Percentiles rank a stretch among this genome's conserved stretches.
Conservation (phyloP, 2,329 filamentous ascomycete species). For the Aureobasidium mangrovei region DNA sequence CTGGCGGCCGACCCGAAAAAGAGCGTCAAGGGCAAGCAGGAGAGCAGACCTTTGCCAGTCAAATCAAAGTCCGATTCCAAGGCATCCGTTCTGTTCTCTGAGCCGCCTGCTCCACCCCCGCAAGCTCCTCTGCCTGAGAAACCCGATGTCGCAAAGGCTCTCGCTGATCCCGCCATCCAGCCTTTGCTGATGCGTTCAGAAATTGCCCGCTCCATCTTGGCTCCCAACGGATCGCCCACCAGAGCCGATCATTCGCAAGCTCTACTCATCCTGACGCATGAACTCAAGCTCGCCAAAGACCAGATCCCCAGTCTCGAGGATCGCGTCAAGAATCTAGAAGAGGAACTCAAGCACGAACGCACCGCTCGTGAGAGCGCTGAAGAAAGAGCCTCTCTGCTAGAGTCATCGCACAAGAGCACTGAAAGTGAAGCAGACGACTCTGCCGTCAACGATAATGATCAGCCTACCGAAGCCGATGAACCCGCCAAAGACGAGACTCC, state of each 20-base stretch:
- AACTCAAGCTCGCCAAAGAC: slow-evolving; percentile 71
- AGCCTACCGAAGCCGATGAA: slow-evolving; percentile 19
- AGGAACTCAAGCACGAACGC: slow-evolving; percentile 67
- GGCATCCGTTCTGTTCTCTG: slow-evolving; percentile 64
- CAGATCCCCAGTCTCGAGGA: slow-evolving; percentile 78
- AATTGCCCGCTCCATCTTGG: slow-evolving; percentile 58
- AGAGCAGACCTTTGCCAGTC: slow-evolving; percentile 35
- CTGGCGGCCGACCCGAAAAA: slow-evolving; percentile 57
- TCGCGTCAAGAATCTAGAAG: slow-evolving; percentile 73
- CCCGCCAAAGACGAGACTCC: slow-evolving; percentile 17
- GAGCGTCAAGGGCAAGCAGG: slow-evolving; percentile 37
- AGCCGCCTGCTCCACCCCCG: slow-evolving; percentile 85
- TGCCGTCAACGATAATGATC: slow-evolving; percentile 21
- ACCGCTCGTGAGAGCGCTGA: slow-evolving; percentile 77
- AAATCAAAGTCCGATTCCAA: slow-evolving; percentile 68
- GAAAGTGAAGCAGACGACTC: slow-evolving; percentile 18
- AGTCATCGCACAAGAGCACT: slow-evolving; percentile 32
- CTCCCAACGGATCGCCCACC: slow-evolving; percentile 48
- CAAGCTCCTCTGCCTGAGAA: slow-evolving; percentile 92
- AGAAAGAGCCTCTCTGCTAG: slow-evolving; percentile 63
- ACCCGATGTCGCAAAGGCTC: slow-evolving; percentile 56
- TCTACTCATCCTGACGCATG: slow-evolving; percentile 76
- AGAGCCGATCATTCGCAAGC: slow-evolving; percentile 57
- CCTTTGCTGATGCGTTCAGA: slow-evolving; percentile 65
- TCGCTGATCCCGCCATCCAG: slow-evolving; percentile 37